These are phyloP conservation scores for Sugiyamaella marilandica DNA, from an alignment of 805 yeast genomes.

Conservation along the genomic window DNA sequence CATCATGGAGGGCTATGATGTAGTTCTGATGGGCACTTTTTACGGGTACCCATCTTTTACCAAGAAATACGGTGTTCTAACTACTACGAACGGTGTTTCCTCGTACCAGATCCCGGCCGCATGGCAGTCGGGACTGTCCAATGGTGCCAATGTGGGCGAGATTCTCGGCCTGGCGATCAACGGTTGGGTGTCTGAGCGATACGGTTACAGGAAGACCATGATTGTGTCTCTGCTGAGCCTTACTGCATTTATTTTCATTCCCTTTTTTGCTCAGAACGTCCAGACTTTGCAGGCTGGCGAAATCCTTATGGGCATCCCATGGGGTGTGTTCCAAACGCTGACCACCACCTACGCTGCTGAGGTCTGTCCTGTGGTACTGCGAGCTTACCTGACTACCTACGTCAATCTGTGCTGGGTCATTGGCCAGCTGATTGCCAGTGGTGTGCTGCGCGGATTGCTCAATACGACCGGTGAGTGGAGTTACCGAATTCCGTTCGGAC, in stretches of 20 bases:
- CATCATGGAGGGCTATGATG: constrained; percentile 49
- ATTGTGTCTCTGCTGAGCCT: constrained; percentile 34
- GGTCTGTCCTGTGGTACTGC: constrained; percentile 47
- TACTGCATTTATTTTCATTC: constrained; percentile 40
- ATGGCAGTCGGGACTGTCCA: constrained; percentile 23
- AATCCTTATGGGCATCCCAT: constrained; percentile 38
- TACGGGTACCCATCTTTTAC: constrained; percentile 44
- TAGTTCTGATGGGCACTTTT: constrained; percentile 37
- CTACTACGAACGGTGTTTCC: constrained; percentile 1
- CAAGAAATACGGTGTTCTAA: constrained; percentile 37
- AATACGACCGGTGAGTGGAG: constrained; percentile 34
- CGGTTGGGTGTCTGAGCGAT: constrained; percentile 41
- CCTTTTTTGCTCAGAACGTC: constrained; percentile 41
- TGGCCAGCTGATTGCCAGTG: constrained; percentile 54
- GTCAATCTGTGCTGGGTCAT: constrained; percentile 51
- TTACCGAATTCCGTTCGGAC: constrained; percentile 50
- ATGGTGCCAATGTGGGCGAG: constrained; percentile 34
- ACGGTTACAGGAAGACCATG: constrained; percentile 44
- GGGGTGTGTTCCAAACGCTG: constrained; percentile 51
- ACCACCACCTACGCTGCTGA: constrained; percentile 52
- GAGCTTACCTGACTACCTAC: constrained; percentile 47
- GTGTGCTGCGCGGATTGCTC: constrained; percentile 41
- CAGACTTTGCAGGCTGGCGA: constrained; percentile 37
- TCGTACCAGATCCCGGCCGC: constrained; percentile 19
- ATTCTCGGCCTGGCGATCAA: constrained; percentile 43